Conservation (phyloP, 2,329 filamentous ascomycete species). For the Sporothrix humicola region DNA sequence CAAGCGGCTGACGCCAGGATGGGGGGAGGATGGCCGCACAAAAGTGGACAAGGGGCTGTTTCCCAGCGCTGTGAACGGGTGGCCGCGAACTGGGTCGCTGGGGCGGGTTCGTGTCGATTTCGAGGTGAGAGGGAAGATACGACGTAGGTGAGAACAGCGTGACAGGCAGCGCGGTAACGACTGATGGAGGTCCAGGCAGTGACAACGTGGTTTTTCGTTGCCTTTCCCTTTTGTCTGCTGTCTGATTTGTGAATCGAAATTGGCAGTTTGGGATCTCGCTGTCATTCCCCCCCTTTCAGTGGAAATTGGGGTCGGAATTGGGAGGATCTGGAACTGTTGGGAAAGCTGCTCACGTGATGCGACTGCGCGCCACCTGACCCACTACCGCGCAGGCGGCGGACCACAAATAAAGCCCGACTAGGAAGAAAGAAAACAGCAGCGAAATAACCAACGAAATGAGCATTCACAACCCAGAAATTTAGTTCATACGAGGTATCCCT, state of each 20-base stretch:
- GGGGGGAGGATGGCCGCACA: neutral
- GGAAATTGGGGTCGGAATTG: slow-evolving; percentile 22
- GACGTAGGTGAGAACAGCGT: too few species aligned
- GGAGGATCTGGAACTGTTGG: slow-evolving; percentile 29
- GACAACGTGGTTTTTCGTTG: neutral
- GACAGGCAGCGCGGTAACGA: too few species aligned
- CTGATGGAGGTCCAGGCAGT: neutral
- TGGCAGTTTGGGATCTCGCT: neutral
- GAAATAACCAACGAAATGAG: neutral
- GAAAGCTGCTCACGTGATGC: slow-evolving; percentile 28
- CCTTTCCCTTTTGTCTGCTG: neutral
- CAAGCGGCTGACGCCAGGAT: slow-evolving; percentile 34
- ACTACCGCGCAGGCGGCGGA: slow-evolving; percentile 22
- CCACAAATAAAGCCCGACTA: slow-evolving; percentile 26
- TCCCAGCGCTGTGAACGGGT: slow-evolving; percentile 1
- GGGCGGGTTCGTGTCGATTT: neutral
- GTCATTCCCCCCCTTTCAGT: slow-evolving; percentile 17
- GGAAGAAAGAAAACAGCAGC: slow-evolving; percentile 31
- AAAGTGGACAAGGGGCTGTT: slow-evolving; percentile 29
- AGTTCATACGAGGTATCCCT: slow-evolving; percentile 12
- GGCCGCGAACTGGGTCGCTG: slow-evolving; percentile 24
- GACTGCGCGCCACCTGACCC: slow-evolving; percentile 29
- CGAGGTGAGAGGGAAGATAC: too few species aligned
- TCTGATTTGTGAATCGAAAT: neutral
- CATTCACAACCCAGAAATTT: slow-evolving; percentile 21